Base-by-base conservation (phyloP, 768 basidiomycete species). In the Boletellus ananas region DNA sequence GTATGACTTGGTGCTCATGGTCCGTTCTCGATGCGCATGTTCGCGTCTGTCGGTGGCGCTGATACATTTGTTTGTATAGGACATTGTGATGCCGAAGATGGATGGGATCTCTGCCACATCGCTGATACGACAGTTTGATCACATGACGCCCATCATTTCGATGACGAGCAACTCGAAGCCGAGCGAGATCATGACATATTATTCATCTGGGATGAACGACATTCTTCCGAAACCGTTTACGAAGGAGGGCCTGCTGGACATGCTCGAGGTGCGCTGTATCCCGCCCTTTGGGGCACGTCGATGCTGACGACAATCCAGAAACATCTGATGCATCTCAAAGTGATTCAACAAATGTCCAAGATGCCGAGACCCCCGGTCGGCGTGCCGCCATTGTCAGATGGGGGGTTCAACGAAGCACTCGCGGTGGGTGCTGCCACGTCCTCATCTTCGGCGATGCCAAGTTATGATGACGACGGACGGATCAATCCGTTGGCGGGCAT, bases 151-250 rank as follows among this genome's bases (percentile, higher is more conserved):
- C 5, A 97, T 98, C 66, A 96, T 98, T 57, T 95, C 93, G 20
- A 98, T 98, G 95, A 98, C 94, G 45, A 87, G 84, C 61, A 95
- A 94, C 67, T 91, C 90, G 47, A 88, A 91, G 59, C 93, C 94
- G 23, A 86, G 87, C 69, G 89, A 95, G 68, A 87, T 95, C 54
- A 84, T 94, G 82, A 90, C 85, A 8, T 95, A 94, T 63, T 61
- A 66, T 58, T 69, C 65, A 4, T 52, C 62, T 74, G 87, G 94
- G 16, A 97, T 97, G 94, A 97, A 94, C 68, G 94, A 97, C 70
- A 88, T 96, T 50, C 74, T 98, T 16, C 89, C 94, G 8, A 98
- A 98, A 68, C 95, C 95, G 3, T 98, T 98, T 72, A 95, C 90
- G n/a, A 91, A 92, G 66, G 84, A 94, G 63, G 88, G 89, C 14